Evolutionary conservation across 345 rosid species (phyloP), one percentile per base, ranked within the genome.

Genomic region (Melastoma malabathricum): DNA sequence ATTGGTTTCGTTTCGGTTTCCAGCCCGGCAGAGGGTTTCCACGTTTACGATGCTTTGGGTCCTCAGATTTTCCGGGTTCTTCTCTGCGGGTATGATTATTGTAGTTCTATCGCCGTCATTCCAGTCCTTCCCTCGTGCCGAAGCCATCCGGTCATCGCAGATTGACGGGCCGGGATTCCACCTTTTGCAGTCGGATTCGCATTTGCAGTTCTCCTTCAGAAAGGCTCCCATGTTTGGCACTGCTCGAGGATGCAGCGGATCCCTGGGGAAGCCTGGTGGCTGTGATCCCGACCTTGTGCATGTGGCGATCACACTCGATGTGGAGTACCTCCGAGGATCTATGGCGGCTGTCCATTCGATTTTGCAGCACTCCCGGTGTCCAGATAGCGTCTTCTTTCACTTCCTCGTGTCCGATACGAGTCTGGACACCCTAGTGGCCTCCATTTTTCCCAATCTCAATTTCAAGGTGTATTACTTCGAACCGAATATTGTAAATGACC

Each of bases 41-140:
- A 2, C 41, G 41, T 39, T 15, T 13, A 68, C 58, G 58, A 80
- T 80, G 86, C 74, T 67, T n/a, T 80, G 83, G 83, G 43, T 72
- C 22, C 64, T 70, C 67, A 61, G 78, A 22, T 69, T 80, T 25
- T 72, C 76, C 1, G 75, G 80, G 29, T 63, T 80, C 49, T 66
- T 76, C 71, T 77, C 81, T 2, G 83, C 75, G 15, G 78, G 79
- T 18, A 60, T 84, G 74, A 70, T 70, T 15, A 67, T 80, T 78
- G 72, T 84, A 46, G 78, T 82, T 12, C 77, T 88, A 15, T 82
- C 94, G 0, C 94, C 92, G 15, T 84, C 92, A 6, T 71, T 82
- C n/a, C 90, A 84, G 39, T 88, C 94, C 0, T 82, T 84, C 29
- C 88, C 97, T n/a, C 97, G 94, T 0, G 97, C 97, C 0, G 97